Base-by-base conservation (phyloP, 2,329 filamentous ascomycete species). In the Aspergillus jensenii region DNA sequence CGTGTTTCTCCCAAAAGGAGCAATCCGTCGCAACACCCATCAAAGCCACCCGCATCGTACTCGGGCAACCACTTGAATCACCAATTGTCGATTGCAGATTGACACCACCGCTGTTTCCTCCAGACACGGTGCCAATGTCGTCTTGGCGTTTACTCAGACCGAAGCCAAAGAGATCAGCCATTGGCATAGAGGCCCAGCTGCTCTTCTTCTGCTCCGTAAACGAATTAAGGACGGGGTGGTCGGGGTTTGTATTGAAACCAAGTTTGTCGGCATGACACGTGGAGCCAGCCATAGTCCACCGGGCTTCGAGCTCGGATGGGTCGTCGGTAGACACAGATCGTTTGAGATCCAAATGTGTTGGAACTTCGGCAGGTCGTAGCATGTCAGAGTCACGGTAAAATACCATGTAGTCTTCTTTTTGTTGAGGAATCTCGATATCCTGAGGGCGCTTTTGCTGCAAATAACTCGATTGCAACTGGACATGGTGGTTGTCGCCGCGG, bases 1-100 rank as follows among this genome's bases (percentile, higher is more conserved):
- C 84, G 72, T 97, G 96, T 3, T 82, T 81, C 2, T 79, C 80
- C 40, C 88, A 91, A 71, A 98, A 98, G 8, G 86, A 90, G 79
- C 95, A 99, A 74, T 99, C 95, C 0, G 92, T 95, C 8, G 92
- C 95, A 39, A 98, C 87, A 27, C 95, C 95, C 23, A 99, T 86
- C 41, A 98, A 82, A 1, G 95, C 95, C 17, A 99, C 91, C 74
- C 90, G 96, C 65, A 92, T 87, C n/a, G 91, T 93, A 1, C 83
- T 87, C 6, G 93, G 93, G 71, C 95, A 99, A 52, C 95, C 95
- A n/a, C 78, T 72, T 0, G 89, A 90, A 59, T 85, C 88, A 48
- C 95, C 95, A 70, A 99, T 96, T 25, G 86, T 91, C 35, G 79
- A 83, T 35, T 84, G 81, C 65, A 98, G 78, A 70, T 97, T 95